Evolutionary conservation across 2,329 filamentous ascomycete genomes (phyloP), one percentile per base, ranked within the genome.

Genomic region (Cercospora zeina): DNA sequence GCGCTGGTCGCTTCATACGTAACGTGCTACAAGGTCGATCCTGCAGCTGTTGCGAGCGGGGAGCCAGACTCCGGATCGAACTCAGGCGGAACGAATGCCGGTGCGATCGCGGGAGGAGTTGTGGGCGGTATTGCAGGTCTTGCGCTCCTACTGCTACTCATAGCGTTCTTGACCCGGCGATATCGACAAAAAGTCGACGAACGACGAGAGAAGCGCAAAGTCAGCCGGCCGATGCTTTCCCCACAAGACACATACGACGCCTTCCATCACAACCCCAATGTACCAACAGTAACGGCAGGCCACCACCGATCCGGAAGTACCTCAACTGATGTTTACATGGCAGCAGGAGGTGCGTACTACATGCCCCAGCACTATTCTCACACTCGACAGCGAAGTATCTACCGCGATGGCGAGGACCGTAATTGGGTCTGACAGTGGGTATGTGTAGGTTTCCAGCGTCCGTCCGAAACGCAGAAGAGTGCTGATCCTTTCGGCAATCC

Each of bases 331-430:
- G 60, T 69, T 14, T 73, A 71, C 54, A 65, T 66, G 37, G 63
- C 68, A 19, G 66, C 66, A 57, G 72, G 69, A 71, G 71, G 71
- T 72, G 64, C 68, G 70, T 68, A 67, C 42, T 61, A 63, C 33
- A 49, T 60, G 59, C 67, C 64, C 58, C 62, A 64, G 54, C 54
- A 45, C 36, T 27, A 45, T n/a, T 45, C n/a, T 45, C 67, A 68
- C 54, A 68, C 69, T 45, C 62, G 67, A 33, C 69, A 71, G 65
- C 68, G 69, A 58, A 71, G 68, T 62, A 65, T 69, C 54, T 69
- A 68, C 54, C 64, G 61, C 50, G 66, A 67, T 47, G 50, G 49
- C 54, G 61, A 64, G 39, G 59, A 64, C 53, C 62, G 60, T 50
- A 65, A 60, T n/a, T 70, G 65, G 65, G 67, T 70, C 66, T 70